Percentiles rank a stretch among this genome's conserved stretches.
These are phyloP conservation scores for Senna siamea DNA, from an alignment of 306 rosid genomes.

Conservation along the genomic window DNA sequence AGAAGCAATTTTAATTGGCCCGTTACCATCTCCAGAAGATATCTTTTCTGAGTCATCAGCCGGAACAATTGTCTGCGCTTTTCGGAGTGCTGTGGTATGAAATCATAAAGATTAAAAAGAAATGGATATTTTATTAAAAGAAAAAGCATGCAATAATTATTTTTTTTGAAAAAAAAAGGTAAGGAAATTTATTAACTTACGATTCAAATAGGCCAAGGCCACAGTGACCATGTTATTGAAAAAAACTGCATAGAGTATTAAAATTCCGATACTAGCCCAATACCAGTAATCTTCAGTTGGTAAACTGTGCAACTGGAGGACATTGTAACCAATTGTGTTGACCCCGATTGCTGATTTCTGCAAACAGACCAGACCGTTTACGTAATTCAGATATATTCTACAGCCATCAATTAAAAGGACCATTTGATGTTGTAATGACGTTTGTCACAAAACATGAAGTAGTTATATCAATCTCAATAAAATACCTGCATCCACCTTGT, in stretches of 20 bases:
- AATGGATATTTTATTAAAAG: constrained; percentile 11
- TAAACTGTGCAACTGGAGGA: constrained; percentile 55
- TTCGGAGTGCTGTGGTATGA: constrained; percentile 56
- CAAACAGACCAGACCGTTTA: constrained; percentile 38
- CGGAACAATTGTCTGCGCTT: constrained; percentile 52
- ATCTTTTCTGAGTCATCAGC: constrained; percentile 43
- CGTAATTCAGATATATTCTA: constrained; percentile 16
- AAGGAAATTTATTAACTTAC: constrained; percentile 54
- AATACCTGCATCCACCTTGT: constrained; percentile 78
- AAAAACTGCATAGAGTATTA: constrained; percentile 52
- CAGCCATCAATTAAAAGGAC: constrained; percentile 2
- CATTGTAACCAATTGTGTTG: constrained; percentile 58
- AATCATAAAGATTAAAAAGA: constrained; percentile 24
- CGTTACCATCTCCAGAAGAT: constrained; percentile 40
- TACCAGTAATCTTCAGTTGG: constrained; percentile 72
- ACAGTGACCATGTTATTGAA: constrained; percentile 65
- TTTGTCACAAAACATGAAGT: not conserved
- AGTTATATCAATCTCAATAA: constrained; percentile 28
- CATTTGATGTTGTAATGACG: not conserved
- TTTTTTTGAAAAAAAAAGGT: no score
- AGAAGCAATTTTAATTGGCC: constrained; percentile 9
- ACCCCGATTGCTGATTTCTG: constrained; percentile 53
- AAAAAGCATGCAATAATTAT: not conserved
- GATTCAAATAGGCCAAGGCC: constrained; percentile 71
- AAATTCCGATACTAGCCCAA: constrained; percentile 68